phyloP scores from a whole-genome alignment of 1,139 yeast species.

The Neolecta irregularis region DNA sequence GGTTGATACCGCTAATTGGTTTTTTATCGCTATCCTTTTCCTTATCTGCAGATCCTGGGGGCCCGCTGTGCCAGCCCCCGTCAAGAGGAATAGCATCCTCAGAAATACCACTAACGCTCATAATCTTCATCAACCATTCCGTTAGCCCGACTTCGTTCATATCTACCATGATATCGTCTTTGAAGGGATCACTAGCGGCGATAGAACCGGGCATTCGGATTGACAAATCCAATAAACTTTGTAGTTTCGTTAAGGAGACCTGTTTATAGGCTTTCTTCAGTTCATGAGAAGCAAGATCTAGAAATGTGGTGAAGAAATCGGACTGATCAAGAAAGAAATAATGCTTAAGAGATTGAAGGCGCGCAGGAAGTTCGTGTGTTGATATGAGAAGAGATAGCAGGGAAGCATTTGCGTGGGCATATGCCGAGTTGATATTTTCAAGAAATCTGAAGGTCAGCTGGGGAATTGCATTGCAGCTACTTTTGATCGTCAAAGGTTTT shows the following conservation, averaged over 20 bases:
- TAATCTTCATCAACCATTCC: slow-evolving; percentile 47
- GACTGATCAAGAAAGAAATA: slow-evolving; percentile 44
- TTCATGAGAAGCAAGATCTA: slow-evolving; percentile 29
- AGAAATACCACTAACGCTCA: slow-evolving; percentile 49
- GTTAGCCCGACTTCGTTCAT: slow-evolving; percentile 29
- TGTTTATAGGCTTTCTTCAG: slow-evolving; percentile 27
- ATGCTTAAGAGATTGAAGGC: slow-evolving; percentile 27
- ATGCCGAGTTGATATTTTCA: slow-evolving; percentile 46
- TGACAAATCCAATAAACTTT: slow-evolving; percentile 27
- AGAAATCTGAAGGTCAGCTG: slow-evolving; percentile 17
- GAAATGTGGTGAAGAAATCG: slow-evolving; percentile 34
- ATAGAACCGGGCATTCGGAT: slow-evolving; percentile 29
- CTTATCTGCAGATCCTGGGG: background rate
- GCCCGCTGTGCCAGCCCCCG: background rate
- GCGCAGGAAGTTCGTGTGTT: slow-evolving; percentile 40
- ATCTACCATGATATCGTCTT: slow-evolving; percentile 25
- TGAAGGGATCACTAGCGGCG: slow-evolving; percentile 26
- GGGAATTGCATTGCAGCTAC: slow-evolving; percentile 5
- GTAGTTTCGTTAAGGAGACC: slow-evolving; percentile 29
- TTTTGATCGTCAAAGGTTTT: slow-evolving; percentile 40
- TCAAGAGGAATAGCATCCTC: slow-evolving; percentile 26
- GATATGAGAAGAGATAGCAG: slow-evolving; percentile 43
- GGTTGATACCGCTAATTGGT: background rate
- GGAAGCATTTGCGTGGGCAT: slow-evolving; percentile 49
- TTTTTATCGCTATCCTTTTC: slow-evolving; percentile 2